These are phyloP conservation scores for Lophiotrema nucula DNA, from an alignment of 495 filamentous ascomycete species.

Conservation along the genomic window DNA sequence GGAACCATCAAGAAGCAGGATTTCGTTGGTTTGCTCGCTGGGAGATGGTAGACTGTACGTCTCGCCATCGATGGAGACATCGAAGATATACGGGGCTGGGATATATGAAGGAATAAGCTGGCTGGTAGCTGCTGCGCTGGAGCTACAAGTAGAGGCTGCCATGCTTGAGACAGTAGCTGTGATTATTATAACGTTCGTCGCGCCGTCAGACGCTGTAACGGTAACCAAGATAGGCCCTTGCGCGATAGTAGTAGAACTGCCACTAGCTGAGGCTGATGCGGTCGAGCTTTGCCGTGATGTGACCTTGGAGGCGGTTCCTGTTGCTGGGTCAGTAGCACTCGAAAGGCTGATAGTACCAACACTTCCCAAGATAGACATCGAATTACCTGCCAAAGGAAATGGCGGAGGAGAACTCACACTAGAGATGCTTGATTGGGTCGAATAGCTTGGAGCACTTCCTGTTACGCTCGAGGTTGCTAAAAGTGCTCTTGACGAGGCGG, in stretches of 20 bases:
- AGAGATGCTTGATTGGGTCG: too few species aligned
- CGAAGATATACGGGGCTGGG: not conserved
- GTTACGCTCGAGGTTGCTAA: too few species aligned
- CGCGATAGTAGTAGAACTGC: not conserved
- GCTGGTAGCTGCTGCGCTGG: not conserved
- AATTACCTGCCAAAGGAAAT: not conserved
- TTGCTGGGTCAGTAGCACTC: not conserved
- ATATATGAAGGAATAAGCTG: not conserved
- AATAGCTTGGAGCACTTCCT: too few species aligned
- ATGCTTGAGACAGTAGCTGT: not conserved
- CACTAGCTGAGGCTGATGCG: not conserved
- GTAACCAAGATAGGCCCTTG: too few species aligned
- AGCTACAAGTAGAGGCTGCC: not conserved
- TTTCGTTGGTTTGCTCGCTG: not conserved
- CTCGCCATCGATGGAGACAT: constrained; percentile 4
- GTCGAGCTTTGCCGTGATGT: too few species aligned
- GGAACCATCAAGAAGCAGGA: constrained; percentile 10
- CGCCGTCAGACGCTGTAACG: not conserved
- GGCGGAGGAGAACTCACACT: too few species aligned
- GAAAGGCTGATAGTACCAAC: not conserved
- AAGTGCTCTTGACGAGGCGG: too few species aligned
- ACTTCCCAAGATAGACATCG: not conserved
- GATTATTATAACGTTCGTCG: not conserved
- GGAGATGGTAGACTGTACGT: constrained; percentile 6
- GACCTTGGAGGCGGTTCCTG: not conserved